Evolutionary conservation across 2,329 filamentous ascomycete species (phyloP), one percentile per base, ranked within the genome.

Genomic region (Trichophyton verrucosum): DNA sequence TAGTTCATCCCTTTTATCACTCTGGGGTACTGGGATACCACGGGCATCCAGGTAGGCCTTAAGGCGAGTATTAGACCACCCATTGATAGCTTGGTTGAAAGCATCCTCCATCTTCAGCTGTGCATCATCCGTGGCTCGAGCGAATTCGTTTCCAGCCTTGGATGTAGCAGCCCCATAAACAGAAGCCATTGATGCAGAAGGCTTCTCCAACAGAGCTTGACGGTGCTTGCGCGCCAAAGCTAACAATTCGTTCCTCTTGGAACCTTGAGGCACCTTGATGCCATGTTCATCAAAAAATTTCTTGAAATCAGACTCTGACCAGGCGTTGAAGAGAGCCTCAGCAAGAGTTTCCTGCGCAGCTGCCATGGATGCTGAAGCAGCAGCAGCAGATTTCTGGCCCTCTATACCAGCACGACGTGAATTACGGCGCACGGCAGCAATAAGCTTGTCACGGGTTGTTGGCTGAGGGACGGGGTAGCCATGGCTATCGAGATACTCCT

Each of bases 221-320:
- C 88, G 86, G 76, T 95, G 84, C 80, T 94, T 95, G 72, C 92
- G 90, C 65, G 92, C 87, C 64, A 97, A 82, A 59, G 92, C 91
- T 59, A 95, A 80, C 27, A 97, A 82, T 74, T 99, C 92, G 69
- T 96, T 95, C 67, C 84, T 79, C 79, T 88, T 91, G 70, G 89
- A 95, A 56, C 92, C 94, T 71, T 97, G 92, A 8, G 94, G 94
- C 58, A 96, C 89, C 78, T 81, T 81, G 71, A 99, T 87, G 61
- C 85, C 84, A 68, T 97, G 94, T 81, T 91, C 89, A 78, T 97
- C 92, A 60, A 85, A 85, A 78, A 94, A 97, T 64, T 89, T 86
- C 81, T 97, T 97, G 72, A 99, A 81, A 73, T 95, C 80, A 68
- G 82, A 86, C 70, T 96, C 91, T 69, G 87, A 86, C 94, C 94